Base-by-base conservation (phyloP, 352 stramenopile genomes). In the Phytopythium cucurbitacearum region DNA sequence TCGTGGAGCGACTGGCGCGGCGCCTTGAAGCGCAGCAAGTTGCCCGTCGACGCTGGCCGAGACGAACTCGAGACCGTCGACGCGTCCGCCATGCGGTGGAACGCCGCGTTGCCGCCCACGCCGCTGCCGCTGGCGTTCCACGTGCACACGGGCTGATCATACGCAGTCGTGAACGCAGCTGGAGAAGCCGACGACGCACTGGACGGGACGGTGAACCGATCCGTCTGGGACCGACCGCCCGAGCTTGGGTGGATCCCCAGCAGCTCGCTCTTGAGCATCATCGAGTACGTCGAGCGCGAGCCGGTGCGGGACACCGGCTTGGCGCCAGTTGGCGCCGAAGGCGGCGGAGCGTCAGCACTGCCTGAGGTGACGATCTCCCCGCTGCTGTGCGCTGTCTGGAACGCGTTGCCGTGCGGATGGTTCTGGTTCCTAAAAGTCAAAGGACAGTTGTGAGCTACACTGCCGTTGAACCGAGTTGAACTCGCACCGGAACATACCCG, bases 231-330 rank as follows among this genome's bases (percentile, higher is more conserved):
- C 21, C 21, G 21, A 28, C 21, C 21, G 2, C 21, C 2, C 21
- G 21, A 28, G 21, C 21, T 62, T 1, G 74, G 70, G 42, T 86
- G 66, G 40, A 92, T 75, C 5, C 82, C 82, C 4, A 92, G 60
- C 38, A 92, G 60, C 49, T 92, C 82, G 53, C 77, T 82, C 56
- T 88, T 83, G 34, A 92, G 59, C 50, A 92, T 71, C 71, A 89
- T 88, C 40, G 82, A 89, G 63, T 83, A 91, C 7, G 71, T 62
- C 3, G 73, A 84, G 5, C 21, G 21, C 21, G 21, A 28, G 21
- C 21, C 21, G 21, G 21, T 28, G 21, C 21, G 21, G 21, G 21
- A 28, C 21, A 28, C 21, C 21, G 21, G 21, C 21, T 28, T 28
- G 21, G 21, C 21, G 21, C 21, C 21, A 28, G 21, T 28, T 28